A percentile compares a stretch with the other conserved stretches of the same genome.
These are phyloP conservation scores for Eimeria acervulina DNA, from an alignment of 169 alveolate species.

Conservation along the genomic window DNA sequence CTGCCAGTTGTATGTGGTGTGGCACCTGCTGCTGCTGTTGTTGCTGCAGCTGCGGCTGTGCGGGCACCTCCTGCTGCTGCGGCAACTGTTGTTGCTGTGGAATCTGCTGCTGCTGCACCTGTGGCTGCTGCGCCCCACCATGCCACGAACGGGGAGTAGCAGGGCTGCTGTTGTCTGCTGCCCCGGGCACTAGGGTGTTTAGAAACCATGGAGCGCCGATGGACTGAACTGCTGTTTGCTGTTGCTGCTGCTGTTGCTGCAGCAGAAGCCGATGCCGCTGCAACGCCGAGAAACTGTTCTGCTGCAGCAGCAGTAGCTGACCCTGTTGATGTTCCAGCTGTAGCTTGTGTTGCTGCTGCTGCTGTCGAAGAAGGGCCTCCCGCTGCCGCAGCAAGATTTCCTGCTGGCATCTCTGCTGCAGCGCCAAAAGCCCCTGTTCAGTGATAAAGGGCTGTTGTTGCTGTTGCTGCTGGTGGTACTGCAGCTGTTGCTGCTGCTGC, in stretches of 20 bases:
- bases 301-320: slow-evolving; percentile 41
- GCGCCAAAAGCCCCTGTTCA: slow-evolving; percentile 55
- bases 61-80: background rate
- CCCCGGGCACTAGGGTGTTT: background rate
- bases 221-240: slow-evolving; percentile 27
- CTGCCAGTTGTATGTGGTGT: slow-evolving; percentile 51
- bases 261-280: background rate
- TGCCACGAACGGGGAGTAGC: slow-evolving; percentile 11
- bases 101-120: slow-evolving; percentile 29
- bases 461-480: slow-evolving; percentile 12
- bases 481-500: slow-evolving; percentile 31
- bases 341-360: slow-evolving; percentile 25
- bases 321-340: slow-evolving; percentile 29
- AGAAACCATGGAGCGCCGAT: background rate
- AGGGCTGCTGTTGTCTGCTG: background rate
- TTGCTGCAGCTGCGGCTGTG: slow-evolving; percentile 43
- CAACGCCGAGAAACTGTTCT: slow-evolving; percentile 36
- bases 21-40: slow-evolving; percentile 69
- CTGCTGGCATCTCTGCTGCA: slow-evolving; percentile 68
- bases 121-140: slow-evolving; percentile 38
- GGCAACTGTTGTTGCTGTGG: background rate
- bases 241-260: slow-evolving; percentile 67
- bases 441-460: slow-evolving; percentile 34
- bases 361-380: slow-evolving; percentile 10
- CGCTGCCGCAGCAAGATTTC: slow-evolving; percentile 62